Conservation (phyloP, 2,329 filamentous ascomycete genomes). For the Passalora sequoiae region DNA sequence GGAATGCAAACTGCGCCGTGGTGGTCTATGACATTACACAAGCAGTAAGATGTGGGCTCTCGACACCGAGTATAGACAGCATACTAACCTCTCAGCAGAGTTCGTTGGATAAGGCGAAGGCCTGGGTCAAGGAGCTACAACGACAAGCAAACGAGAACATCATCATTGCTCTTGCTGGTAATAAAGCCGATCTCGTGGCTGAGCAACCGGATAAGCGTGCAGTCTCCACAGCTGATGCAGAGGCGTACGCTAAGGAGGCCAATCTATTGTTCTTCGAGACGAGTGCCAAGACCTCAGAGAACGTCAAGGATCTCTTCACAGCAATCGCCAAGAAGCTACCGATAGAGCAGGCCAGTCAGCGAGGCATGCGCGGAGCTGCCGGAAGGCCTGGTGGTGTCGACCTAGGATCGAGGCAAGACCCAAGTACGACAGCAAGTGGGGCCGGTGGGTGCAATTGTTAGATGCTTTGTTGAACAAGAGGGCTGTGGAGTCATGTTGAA, state of each 20-base stretch:
- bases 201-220: slow-evolving; percentile 95
- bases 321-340: slow-evolving; percentile 97
- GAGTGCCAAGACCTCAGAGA: slow-evolving; percentile 94
- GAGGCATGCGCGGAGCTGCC: slow-evolving; percentile 63
- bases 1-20: slow-evolving; percentile 98
- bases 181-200: slow-evolving; percentile 93
- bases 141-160: slow-evolving; percentile 99
- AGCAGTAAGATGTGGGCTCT: slow-evolving; percentile 60
- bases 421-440: slow-evolving; percentile 53
- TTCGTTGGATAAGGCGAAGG: slow-evolving; percentile 97
- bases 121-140: slow-evolving; percentile 98
- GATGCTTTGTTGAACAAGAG: background rate
- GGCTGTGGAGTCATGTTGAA: background rate
- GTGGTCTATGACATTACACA: slow-evolving; percentile 99
- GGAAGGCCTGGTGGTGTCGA: slow-evolving; percentile 62
- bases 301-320: slow-evolving; percentile 92
- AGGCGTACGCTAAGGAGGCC: slow-evolving; percentile 90
- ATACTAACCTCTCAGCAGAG: slow-evolving; percentile 52
- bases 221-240: slow-evolving; percentile 80
- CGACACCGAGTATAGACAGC: slow-evolving; percentile 7
- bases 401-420: slow-evolving; percentile 58
- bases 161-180: slow-evolving; percentile 94
- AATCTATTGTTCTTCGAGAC: slow-evolving; percentile 97
- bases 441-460: slow-evolving; percentile 62
- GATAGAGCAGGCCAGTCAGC: slow-evolving; percentile 89